phyloP scores from a whole-genome alignment of 2,329 filamentous ascomycete species.

The Microthyrium microscopicum region DNA sequence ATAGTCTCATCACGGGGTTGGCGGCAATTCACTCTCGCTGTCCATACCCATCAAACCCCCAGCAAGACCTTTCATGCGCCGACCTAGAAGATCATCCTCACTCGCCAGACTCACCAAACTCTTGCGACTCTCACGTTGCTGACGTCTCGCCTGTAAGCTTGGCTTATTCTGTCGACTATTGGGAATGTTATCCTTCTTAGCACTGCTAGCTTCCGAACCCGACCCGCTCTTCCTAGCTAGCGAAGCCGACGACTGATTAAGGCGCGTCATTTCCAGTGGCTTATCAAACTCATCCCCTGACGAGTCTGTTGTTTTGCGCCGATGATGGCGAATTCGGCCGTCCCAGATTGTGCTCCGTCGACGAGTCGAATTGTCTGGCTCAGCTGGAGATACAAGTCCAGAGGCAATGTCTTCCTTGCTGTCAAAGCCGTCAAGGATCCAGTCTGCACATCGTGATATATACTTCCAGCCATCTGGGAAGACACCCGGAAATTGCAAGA shows the following conservation, averaged over 20 bases:
- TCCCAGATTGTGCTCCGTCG: slow-evolving; percentile 7
- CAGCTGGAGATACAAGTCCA: not conserved
- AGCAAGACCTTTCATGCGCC: slow-evolving; percentile 31
- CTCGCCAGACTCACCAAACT: slow-evolving; percentile 29
- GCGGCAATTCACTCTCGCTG: slow-evolving; percentile 8
- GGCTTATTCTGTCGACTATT: slow-evolving; percentile 8
- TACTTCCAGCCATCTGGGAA: slow-evolving; percentile 86
- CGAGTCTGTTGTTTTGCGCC: slow-evolving; percentile 36
- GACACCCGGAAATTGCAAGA: slow-evolving; percentile 74
- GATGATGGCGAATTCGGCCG: slow-evolving; percentile 24
- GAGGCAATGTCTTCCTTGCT: slow-evolving; percentile 20
- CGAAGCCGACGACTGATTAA: too few species aligned
- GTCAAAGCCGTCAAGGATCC: slow-evolving; percentile 67
- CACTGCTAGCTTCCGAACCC: slow-evolving; percentile 12
- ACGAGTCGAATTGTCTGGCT: not conserved
- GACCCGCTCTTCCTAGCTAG: slow-evolving; percentile 4
- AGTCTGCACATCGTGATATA: slow-evolving; percentile 59
- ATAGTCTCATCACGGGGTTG: slow-evolving; percentile 6
- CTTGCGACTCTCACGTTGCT: slow-evolving; percentile 19
- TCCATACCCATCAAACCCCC: slow-evolving; percentile 19
- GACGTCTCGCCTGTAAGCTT: slow-evolving; percentile 13
- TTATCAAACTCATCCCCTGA: slow-evolving; percentile 64
- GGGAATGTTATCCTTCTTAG: slow-evolving; percentile 6
- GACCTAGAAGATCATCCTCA: slow-evolving; percentile 29
- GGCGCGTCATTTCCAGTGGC: slow-evolving; percentile 59